A percentile compares a stretch with the other conserved stretches of the same genome.
phyloP scores from a whole-genome alignment of 2,329 filamentous ascomycete genomes.

The Grosmannia clavigera region DNA sequence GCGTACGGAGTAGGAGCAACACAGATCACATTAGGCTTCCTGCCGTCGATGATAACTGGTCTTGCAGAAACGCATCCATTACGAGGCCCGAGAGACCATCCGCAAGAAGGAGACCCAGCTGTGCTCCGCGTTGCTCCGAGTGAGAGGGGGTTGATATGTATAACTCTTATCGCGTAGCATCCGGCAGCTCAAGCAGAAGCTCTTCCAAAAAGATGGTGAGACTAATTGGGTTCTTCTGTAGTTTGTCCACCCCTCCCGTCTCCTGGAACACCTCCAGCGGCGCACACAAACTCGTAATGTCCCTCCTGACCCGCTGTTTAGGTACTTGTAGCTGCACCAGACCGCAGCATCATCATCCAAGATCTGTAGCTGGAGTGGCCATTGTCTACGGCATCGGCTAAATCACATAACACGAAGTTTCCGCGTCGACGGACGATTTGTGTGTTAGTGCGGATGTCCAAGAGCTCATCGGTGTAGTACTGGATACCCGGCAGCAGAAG shows the following conservation, averaged over 20 bases:
- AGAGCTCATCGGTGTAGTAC: conserved; percentile 81
- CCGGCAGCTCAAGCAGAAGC: conserved; percentile 38
- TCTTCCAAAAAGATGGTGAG: conserved; percentile 68
- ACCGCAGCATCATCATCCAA: conserved; percentile 87
- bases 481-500: conserved; percentile 78
- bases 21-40: conserved; percentile 73
- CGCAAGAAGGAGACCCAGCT: conserved; percentile 58
- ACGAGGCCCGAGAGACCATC: conserved; percentile 61
- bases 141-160: conserved; percentile 58
- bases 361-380: conserved; percentile 64
- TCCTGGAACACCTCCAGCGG: conserved; percentile 63
- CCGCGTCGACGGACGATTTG: conserved; percentile 50
- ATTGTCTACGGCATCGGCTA: conserved; percentile 61
- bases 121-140: conserved; percentile 57
- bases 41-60: conserved; percentile 68
- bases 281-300: conserved; percentile 67
- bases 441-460: conserved; percentile 74
- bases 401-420: conserved; percentile 48
- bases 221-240: conserved; percentile 59
- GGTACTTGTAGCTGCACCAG: conserved; percentile 96
- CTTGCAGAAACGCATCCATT: conserved; percentile 49
- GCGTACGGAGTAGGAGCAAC: conserved; percentile 56
- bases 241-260: conserved; percentile 49
- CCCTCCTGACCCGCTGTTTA: conserved; percentile 76
- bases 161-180: conserved; percentile 29